Percentiles rank a stretch among this genome's conserved stretches.
These are phyloP conservation scores for Digitaria exilis DNA, from an alignment of 202 grass and related monocot species.

Conservation along the genomic window DNA sequence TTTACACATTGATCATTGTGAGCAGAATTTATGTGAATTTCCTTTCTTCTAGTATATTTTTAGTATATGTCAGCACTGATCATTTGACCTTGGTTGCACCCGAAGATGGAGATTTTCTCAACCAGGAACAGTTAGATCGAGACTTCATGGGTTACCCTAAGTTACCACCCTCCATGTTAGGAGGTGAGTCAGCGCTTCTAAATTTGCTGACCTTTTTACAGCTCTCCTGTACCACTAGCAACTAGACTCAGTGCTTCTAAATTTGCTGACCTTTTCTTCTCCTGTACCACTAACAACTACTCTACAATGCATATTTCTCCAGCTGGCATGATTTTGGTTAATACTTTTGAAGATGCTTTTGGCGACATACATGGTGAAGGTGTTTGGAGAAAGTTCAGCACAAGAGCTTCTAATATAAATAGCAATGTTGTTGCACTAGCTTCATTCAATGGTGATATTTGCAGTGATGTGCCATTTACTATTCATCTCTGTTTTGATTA, in stretches of 20 bases:
- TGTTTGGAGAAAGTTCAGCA: neutral
- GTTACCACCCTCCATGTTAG: neutral
- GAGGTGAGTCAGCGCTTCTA: neutral
- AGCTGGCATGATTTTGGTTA: neutral
- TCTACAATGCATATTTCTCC: neutral
- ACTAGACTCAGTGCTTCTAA: neutral
- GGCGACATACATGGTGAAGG: neutral
- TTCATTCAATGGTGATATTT: neutral
- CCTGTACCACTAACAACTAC: neutral
- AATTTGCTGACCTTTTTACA: neutral
- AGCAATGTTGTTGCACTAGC: neutral
- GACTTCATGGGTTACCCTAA: neutral
- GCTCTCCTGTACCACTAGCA: neutral
- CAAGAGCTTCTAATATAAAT: neutral
- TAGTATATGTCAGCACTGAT: neutral
- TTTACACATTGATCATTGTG: neutral
- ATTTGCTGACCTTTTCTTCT: neutral
- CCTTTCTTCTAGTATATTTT: neutral
- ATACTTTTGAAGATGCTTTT: neutral
- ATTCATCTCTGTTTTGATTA: neutral
- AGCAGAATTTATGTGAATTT: neutral
- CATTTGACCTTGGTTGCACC: neutral
- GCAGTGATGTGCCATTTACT: neutral
- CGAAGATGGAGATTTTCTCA: neutral
- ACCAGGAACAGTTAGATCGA: neutral